Evolutionary conservation across 179 eudicot species (phyloP).

Genomic region (Silene coronaria): DNA sequence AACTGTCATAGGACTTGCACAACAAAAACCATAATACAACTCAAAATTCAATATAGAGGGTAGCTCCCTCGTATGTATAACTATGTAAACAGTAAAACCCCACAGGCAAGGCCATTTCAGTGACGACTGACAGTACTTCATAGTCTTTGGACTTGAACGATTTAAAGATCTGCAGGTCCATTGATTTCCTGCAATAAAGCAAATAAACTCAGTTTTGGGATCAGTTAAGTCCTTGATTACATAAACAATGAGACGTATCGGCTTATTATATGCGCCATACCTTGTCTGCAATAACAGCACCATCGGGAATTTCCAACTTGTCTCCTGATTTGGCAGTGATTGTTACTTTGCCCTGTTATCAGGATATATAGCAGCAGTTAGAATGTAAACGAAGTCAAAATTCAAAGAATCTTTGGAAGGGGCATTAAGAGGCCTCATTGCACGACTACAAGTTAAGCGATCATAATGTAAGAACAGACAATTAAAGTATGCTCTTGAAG

Average conservation of each 20-base stretch:
- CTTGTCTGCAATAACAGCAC: slow-evolving; percentile 71
- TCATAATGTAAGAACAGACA: too few species aligned
- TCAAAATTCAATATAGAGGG: slow-evolving; percentile 11
- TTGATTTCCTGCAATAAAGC: slow-evolving; percentile 49
- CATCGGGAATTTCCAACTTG: slow-evolving; percentile 85
- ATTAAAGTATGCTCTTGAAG: too few species aligned
- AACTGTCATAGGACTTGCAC: too few species aligned
- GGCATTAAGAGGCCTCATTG: background rate
- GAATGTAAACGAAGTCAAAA: background rate
- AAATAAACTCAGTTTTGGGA: background rate
- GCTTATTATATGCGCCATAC: slow-evolving; percentile 22
- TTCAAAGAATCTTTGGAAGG: background rate
- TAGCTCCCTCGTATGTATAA: slow-evolving; percentile 9
- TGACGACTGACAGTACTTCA: background rate
- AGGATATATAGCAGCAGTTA: background rate
- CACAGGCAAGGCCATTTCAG: background rate
- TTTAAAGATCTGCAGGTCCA: slow-evolving; percentile 45
- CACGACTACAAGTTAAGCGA: background rate
- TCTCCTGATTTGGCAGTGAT: slow-evolving; percentile 63
- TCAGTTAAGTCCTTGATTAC: slow-evolving; percentile 6
- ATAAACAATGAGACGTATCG: background rate
- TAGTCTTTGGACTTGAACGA: background rate
- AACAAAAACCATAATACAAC: background rate
- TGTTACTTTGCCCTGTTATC: slow-evolving; percentile 58
- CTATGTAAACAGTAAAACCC: background rate